Evolutionary conservation across 306 rosid genomes (phyloP), one percentile per base, ranked within the genome.

Genomic region (Medicago ruthenica): DNA sequence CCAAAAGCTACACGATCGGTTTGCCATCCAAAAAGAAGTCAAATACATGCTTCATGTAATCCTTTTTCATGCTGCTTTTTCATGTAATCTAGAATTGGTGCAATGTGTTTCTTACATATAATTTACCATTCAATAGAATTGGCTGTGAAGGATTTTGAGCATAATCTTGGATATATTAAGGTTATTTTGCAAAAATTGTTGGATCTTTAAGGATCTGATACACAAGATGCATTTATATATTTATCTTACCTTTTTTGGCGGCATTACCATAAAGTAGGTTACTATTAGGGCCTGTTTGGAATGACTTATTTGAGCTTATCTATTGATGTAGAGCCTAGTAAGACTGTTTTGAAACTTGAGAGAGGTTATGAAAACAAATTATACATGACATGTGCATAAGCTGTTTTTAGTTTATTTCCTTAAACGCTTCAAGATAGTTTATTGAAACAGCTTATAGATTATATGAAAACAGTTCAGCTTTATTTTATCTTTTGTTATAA

Each of bases 41-140:
- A 57, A 84, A 83, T 86, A 78, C 80, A 74, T 16, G 90, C 96
- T 45, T 92, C 97, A 83, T 90, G 98, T 92, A 82, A 86, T 83
- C 71, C 67, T 55, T 79, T 85, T 67, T 74, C 57, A 39, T 71
- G 37, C 74, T 44, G 15, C 59, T 7, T 51, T 53, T 53, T 17
- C 59, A 17, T 53, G 24, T 53, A 7, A 8, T 53, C 27, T 8
- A 10, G 3, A 55, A 9, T 20, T 55, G 7, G 5, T 9, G 34
- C 14, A 55, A 55, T 6, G 7, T 12, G 64, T 22, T 57, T 57
- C 63, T 21, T 10, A 27, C 55, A 15, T 15, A 6, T 45, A 45
- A 3, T 45, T 15, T 15, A 34, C 37, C 37, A 5, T 34, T 34
- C 37, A 31, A 31, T 31, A 31, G 36, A 31, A 31, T 31, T 31